phyloP scores from a whole-genome alignment of 257 asterid species.

The Scutellaria barbata region DNA sequence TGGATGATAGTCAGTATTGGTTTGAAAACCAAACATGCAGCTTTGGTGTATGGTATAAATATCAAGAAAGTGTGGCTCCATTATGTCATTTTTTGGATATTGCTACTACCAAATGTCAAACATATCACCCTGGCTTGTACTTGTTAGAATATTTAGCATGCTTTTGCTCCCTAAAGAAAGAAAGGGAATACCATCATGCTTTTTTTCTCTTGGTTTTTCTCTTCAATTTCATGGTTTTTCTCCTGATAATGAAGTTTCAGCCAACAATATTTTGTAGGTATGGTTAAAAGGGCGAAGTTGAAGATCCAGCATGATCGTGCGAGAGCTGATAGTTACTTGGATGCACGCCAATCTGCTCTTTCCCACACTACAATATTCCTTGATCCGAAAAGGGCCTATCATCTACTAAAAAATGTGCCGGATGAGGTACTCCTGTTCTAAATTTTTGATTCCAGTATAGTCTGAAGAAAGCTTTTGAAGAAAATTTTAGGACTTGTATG shows the following conservation, averaged over 20 bases:
- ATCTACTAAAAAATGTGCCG: slow-evolving; percentile 69
- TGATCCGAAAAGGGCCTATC: slow-evolving; percentile 63
- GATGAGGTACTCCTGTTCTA: slow-evolving; percentile 63
- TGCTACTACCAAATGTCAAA: slow-evolving; percentile 2
- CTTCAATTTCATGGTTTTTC: background rate
- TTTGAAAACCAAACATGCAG: too few species aligned
- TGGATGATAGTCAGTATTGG: too few species aligned
- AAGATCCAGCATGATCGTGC: slow-evolving; percentile 67
- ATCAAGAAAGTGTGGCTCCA: background rate
- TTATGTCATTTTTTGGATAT: slow-evolving; percentile 6
- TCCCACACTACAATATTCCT: slow-evolving; percentile 46
- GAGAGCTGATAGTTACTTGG: slow-evolving; percentile 42
- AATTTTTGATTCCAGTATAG: slow-evolving; percentile 27
- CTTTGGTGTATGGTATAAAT: background rate
- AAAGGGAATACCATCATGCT: background rate
- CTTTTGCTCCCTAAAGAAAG: background rate
- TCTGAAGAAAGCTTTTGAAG: slow-evolving; percentile 20
- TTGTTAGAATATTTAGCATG: slow-evolving; percentile 13
- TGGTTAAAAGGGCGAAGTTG: slow-evolving; percentile 71
- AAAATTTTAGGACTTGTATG: slow-evolving; percentile 1
- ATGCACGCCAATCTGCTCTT: slow-evolving; percentile 58
- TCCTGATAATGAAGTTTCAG: slow-evolving; percentile 16
- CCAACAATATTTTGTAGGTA: slow-evolving; percentile 53
- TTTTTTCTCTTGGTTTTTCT: background rate
- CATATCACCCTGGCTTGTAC: background rate